Evolutionary conservation across 164 flowering plant species (phyloP).

Genomic region (grape (Vitis vinifera)): DNA sequence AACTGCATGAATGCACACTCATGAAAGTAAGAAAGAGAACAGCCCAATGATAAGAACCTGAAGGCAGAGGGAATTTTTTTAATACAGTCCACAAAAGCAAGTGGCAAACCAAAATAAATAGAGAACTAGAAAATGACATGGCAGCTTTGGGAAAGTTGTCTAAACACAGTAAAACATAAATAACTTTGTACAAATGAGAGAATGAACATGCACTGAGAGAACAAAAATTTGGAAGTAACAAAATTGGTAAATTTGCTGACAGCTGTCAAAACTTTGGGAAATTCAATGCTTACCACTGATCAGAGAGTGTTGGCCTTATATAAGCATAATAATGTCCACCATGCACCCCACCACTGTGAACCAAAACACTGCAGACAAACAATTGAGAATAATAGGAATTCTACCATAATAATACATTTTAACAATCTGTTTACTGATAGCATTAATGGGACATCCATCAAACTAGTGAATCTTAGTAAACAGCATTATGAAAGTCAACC

Average conservation of each 20-base stretch:
- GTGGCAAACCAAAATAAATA: background rate
- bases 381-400: background rate
- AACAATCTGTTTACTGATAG: no score
- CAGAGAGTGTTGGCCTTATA: constrained; percentile 41
- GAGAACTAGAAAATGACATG: background rate
- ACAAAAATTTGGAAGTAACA: background rate
- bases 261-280: background rate
- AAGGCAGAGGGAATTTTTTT: no score
- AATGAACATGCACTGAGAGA: background rate
- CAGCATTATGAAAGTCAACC: no score
- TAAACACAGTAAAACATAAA: background rate
- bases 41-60: no score
- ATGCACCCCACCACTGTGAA: constrained; percentile 38
- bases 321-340: constrained; percentile 46
- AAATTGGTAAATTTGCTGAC: background rate
- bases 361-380: constrained; percentile 34
- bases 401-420: background rate
- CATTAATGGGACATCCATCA: no score
- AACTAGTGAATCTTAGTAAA: no score
- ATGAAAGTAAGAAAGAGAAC: no score
- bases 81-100: no score
- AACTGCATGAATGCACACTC: no score
- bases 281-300: constrained; percentile 29
- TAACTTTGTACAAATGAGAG: background rate
- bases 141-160: background rate